phyloP scores from a whole-genome alignment of 441 rosid genomes.

The Jatropha multifida region DNA sequence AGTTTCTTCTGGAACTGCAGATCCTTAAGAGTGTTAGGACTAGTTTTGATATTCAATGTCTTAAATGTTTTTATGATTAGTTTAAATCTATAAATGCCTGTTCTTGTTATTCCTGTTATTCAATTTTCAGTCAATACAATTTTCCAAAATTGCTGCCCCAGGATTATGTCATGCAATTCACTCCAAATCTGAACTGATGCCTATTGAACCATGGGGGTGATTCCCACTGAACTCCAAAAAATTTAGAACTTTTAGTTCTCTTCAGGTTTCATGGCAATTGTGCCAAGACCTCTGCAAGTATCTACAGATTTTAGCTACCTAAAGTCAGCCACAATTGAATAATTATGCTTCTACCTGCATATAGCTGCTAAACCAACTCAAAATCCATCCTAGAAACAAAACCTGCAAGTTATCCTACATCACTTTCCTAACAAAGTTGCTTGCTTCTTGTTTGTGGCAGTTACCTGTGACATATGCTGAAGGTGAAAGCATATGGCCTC shows the following conservation, averaged over 20 bases:
- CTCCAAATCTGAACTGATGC: not conserved
- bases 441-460: conserved; percentile 14
- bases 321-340: not conserved
- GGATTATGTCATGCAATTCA: not conserved
- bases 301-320: not conserved
- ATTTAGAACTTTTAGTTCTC: not conserved
- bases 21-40: not conserved
- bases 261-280: not conserved
- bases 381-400: not conserved
- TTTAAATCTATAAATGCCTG: not conserved
- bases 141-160: not conserved
- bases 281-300: not conserved
- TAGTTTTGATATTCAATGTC: not conserved
- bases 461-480: conserved; percentile 79
- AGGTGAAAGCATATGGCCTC: conserved; percentile 60
- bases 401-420: not conserved
- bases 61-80: not conserved
- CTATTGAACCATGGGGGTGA: not conserved
- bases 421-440: conserved; percentile 2
- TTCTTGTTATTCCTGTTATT: not conserved
- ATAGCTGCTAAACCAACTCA: not conserved
- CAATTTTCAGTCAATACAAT: not conserved
- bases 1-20: not conserved
- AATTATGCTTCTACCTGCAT: not conserved
- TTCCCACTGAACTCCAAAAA: not conserved